Evolutionary conservation across 2,329 filamentous ascomycete genomes (phyloP), one percentile per base, ranked within the genome.

Genomic region (Fusarium drepaniforme): DNA sequence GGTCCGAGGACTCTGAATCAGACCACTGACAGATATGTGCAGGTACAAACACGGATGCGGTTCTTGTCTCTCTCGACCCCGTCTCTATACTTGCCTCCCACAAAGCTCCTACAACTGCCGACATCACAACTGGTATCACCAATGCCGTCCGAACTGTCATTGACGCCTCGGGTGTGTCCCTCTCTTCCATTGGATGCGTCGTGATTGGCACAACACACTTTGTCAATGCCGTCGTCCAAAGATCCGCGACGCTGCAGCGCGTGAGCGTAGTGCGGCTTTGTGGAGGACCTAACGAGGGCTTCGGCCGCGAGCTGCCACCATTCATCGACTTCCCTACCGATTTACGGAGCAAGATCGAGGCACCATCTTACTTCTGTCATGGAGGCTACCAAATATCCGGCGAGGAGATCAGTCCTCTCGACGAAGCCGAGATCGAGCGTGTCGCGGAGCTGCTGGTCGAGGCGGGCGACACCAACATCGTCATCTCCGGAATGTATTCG

Each of bases 141-240:
- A 75, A 80, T 4, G 85, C 84, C 25, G 83, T 87, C 42, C 79
- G 77, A 8, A 77, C 80, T 16, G 82, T 86, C 76, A 80, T 87
- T 38, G 53, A 73, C 7, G 58, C 76, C 6, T 73, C 77, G 6
- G 30, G 46, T 8, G 72, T 82, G 28, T 51, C 71, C 28, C 79
- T 82, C 5, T 73, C 75, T 1, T 74, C 81, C 28, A 81, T 88
- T 37, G 82, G 82, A 12, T 84, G 82, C 66, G 82, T 86, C 23
- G 85, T 82, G 8, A 85, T 88, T 70, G 86, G 86, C 53, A 87
- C 86, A 5, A 89, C 88, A 2, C 87, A 89, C 66, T 89, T 90
- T 72, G 83, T 89, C 73, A 90, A 89, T 69, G 87, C 87, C 23
- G 85, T 89, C 3, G 81, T 89, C 0, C 86, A 89, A 77, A 80